Evolutionary conservation across 352 stramenopile species (phyloP).

Genomic region (Phytophthora colocasiae): DNA sequence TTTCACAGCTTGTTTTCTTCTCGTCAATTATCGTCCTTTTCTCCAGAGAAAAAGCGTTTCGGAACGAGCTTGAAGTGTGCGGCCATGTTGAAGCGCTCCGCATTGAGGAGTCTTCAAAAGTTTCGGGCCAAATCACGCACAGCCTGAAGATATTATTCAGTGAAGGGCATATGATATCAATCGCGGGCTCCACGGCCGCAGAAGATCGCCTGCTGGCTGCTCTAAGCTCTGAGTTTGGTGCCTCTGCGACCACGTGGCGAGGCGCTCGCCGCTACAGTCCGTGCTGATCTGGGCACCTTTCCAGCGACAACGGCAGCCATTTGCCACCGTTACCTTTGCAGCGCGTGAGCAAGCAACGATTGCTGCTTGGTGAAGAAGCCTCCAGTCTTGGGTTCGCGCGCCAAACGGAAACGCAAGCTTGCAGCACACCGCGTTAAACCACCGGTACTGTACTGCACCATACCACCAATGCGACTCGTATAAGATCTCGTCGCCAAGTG

Average conservation of each 20-base stretch:
- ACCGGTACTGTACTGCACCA: constrained; percentile 3
- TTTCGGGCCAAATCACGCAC: neutral
- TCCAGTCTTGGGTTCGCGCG: constrained; percentile 13
- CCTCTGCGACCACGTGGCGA: constrained; percentile 6
- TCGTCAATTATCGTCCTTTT: neutral
- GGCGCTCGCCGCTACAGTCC: no score
- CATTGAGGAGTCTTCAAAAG: neutral
- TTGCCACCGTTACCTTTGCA: constrained; percentile 4
- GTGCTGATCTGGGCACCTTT: neutral
- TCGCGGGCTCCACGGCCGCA: neutral
- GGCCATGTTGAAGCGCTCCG: constrained; percentile 8
- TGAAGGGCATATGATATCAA: constrained; percentile 1
- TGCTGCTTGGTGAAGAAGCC: constrained; percentile 18
- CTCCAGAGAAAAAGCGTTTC: constrained; percentile 1
- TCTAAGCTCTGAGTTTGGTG: neutral
- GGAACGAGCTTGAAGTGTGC: constrained; percentile 1
- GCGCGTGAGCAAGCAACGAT: constrained; percentile 11
- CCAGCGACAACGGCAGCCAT: no score
- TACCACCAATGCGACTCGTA: constrained; percentile 13
- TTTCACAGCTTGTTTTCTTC: constrained; percentile 6
- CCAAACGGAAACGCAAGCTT: constrained; percentile 19
- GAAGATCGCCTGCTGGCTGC: constrained; percentile 8
- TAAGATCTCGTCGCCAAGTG: constrained; percentile 13
- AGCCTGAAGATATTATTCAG: constrained; percentile 9
- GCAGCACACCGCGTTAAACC: constrained; percentile 8